phyloP scores from a whole-genome alignment of 2,329 filamentous ascomycete species.

The Phaeosphaeriaceae sp. region DNA sequence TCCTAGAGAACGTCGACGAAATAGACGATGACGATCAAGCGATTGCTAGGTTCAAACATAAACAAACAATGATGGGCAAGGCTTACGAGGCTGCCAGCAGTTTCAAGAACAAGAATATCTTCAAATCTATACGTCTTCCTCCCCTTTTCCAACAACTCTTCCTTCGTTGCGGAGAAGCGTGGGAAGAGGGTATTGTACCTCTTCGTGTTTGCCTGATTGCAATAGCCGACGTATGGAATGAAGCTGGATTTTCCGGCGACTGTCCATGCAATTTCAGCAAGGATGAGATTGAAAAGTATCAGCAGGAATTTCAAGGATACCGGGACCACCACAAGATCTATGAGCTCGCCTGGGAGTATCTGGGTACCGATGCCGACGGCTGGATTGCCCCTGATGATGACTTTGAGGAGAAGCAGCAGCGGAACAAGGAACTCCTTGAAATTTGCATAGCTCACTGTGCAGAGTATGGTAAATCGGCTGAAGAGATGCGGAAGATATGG shows the following conservation, averaged over 20 bases:
- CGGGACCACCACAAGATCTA: conserved; percentile 32
- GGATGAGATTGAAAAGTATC: conserved; percentile 33
- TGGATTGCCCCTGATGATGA: conserved; percentile 45
- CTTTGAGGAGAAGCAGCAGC: conserved; percentile 18
- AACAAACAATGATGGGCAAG: conserved; percentile 29
- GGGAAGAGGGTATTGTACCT: conserved; percentile 41
- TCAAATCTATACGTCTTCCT: conserved; percentile 31
- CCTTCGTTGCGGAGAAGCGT: conserved; percentile 28
- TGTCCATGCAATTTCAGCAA: conserved; percentile 37
- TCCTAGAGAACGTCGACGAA: conserved; percentile 14
- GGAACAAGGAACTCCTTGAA: conserved; percentile 33
- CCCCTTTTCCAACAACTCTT: conserved; percentile 42
- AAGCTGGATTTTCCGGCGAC: conserved; percentile 24
- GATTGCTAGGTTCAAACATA: conserved; percentile 2
- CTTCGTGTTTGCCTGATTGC: conserved; percentile 44
- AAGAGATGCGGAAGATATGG: conserved; percentile 24
- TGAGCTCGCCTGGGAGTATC: conserved; percentile 31
- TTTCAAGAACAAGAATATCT: conserved; percentile 20
- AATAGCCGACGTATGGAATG: conserved; percentile 35
- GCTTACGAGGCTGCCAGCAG: conserved; percentile 38
- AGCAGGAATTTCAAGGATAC: conserved; percentile 40
- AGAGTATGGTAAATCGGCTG: conserved; percentile 15
- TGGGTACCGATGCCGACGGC: conserved; percentile 45
- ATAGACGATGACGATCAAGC: conserved; percentile 14
- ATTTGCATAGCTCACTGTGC: conserved; percentile 15